Base-by-base conservation (phyloP, 345 rosid genomes). In the Microthlaspi erraticum region DNA sequence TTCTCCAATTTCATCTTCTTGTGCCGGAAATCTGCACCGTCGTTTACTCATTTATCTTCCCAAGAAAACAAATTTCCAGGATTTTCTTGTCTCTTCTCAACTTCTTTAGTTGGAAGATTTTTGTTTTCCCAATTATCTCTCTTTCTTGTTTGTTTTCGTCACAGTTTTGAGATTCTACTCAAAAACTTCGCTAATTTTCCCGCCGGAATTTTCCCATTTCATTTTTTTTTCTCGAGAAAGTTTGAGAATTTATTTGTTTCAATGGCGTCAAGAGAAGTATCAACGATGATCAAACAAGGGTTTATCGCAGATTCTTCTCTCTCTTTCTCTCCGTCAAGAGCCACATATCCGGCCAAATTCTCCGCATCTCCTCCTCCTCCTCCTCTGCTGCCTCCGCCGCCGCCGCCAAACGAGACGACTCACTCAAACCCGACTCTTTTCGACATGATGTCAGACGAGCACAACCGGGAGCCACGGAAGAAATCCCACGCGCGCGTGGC, bases 391-490 rank as follows among this genome's bases (percentile, higher is more conserved):
- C 75, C 75, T 0, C 75, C 78, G 0, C 48, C 74, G n/a, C 75
- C 71, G 42, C 73, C 65, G 29, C 18, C 52, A 8, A 78, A 36
- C 50, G 84, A 57, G 38, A 34, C 75, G 20, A 70, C 17, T 11
- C 80, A 66, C 53, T 45, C 76, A 9, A 79, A 78, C 54, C 85
- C 86, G 10, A 83, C 96, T 37, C 96, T 93, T 63, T 87, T 83
- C 75, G 90, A 93, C n/a, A 93, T 90, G 92, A 93, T 93, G 97
- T 87, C 98, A 0, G 92, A 85, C 46, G 97, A 93, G 75, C 88
- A 88, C 23, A 79, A 68, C 51, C 85, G 80, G 23, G 87, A 80
- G 65, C 71, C 84, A 57, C 84, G 86, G 71, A 78, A 60, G 48
- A 82, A 76, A 53, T 81, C 83, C 50, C 88, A 82, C 73, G 80